These are phyloP conservation scores for Yamadazyma kanchanaburiensis DNA, from an alignment of 1,139 yeast species.

Conservation along the genomic window DNA sequence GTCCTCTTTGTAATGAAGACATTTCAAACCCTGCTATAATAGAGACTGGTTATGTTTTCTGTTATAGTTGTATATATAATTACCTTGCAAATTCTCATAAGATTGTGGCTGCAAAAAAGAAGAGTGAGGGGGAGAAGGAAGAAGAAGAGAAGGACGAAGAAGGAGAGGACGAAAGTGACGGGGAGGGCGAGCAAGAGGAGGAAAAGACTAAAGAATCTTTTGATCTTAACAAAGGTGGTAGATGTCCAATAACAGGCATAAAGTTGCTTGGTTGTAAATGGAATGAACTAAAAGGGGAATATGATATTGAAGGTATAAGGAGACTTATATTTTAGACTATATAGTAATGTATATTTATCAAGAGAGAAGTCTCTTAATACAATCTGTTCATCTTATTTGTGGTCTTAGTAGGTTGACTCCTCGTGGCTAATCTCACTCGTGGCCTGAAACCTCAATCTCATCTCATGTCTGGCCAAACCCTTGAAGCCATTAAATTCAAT, in stretches of 20 bases:
- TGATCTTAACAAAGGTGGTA: conserved; percentile 53
- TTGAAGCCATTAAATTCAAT: conserved; percentile 72
- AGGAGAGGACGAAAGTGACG: conserved; percentile 18
- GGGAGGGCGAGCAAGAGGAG: conserved; percentile 14
- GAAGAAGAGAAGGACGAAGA: conserved; percentile 2
- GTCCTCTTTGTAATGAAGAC: conserved; percentile 70
- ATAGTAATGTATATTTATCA: neutral
- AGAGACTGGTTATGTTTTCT: conserved; percentile 89
- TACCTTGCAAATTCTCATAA: conserved; percentile 51
- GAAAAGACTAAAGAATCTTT: conserved; percentile 15
- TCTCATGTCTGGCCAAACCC: conserved; percentile 16
- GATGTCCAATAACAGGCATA: conserved; percentile 84
- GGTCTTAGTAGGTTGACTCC: too few relatives aligned
- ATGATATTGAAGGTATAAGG: conserved; percentile 77
- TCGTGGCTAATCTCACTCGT: too few relatives aligned
- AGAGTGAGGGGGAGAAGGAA: conserved; percentile 10
- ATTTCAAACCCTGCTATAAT: conserved; percentile 80
- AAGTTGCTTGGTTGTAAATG: conserved; percentile 70
- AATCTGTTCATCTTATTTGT: too few relatives aligned
- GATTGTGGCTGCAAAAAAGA: conserved; percentile 22
- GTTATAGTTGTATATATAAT: conserved; percentile 81
- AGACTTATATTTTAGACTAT: conserved; percentile 53
- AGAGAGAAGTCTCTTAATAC: too few relatives aligned
- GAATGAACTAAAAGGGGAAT: conserved; percentile 52
- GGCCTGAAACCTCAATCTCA: neutral